Evolutionary conservation across 768 basidiomycete species (phyloP).

Genomic region (Fomitopsis pulvina): DNA sequence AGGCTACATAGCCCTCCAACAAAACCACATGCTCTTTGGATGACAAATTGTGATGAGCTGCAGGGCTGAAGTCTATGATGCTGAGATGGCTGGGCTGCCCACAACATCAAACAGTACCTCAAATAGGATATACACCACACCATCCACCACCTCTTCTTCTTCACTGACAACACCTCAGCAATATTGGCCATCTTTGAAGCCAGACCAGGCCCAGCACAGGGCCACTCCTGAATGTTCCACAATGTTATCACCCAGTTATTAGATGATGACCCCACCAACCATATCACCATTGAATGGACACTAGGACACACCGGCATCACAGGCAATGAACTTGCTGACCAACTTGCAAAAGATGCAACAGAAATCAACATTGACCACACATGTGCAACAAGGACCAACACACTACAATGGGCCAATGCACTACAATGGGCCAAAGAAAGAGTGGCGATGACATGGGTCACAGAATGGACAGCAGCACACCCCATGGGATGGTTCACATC

Average conservation of each 20-base stretch:
- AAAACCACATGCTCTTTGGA: neutral
- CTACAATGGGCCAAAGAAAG: neutral
- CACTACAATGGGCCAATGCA: neutral
- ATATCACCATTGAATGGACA: constrained; percentile 15
- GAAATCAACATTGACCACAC: neutral
- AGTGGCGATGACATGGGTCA: neutral
- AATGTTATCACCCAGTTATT: neutral
- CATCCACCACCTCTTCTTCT: constrained; percentile 7
- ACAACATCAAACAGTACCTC: neutral
- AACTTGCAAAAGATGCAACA: constrained; percentile 19
- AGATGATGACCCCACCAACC: neutral
- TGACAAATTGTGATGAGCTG: neutral
- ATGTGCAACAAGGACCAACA: neutral
- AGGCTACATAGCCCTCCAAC: constrained; percentile 3
- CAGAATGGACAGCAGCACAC: neutral
- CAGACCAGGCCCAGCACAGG: constrained; percentile 3
- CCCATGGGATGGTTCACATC: neutral
- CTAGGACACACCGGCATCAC: constrained; percentile 20
- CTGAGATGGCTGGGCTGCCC: constrained; percentile 6
- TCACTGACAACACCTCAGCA: constrained; percentile 11
- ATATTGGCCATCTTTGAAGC: constrained; percentile 2
- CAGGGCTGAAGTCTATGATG: constrained; percentile 12
- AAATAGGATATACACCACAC: neutral
- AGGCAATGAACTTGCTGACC: constrained; percentile 23
- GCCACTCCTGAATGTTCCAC: neutral